Base-by-base conservation (phyloP, 164 flowering plant species). In the Pachysandra terminalis region DNA sequence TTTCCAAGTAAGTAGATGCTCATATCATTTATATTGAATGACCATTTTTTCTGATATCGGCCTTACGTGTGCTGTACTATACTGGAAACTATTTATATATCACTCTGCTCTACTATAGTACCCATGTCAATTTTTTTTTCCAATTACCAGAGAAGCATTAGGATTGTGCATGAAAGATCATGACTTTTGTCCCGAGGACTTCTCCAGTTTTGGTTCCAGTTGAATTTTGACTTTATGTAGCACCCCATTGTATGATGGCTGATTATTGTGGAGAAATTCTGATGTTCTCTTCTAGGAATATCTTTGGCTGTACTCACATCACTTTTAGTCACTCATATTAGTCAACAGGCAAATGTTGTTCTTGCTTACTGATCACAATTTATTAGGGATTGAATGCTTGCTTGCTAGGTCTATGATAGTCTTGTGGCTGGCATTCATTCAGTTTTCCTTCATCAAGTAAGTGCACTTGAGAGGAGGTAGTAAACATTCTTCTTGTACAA, bases 1-100 rank as follows among this genome's bases (percentile, higher is more conserved):
- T 71, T 68, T 59, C 77, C 75, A 22, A 49, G 77, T 79, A 69
- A 65, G 79, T 59, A 45, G n/a, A n/a, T n/a, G n/a, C n/a, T n/a
- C n/a, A 19, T 2, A 56, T 56, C 8, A n/a, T 56, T 23, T 45
- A 15, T 45, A 45, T 45, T 12, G 15, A 15, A 45, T 45, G 17
- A 45, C 16, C 1, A 45, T 1, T 1, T 1, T 45, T 45, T 45
- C 51, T 45, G 51, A 45, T 45, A 12, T 12, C 2, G 51, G 6
- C 16, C 51, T 10, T 5, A 15, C 1, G 6, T 45, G 15, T 45
- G 14, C 51, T 12, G 17, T 45, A n/a, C 10, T 45, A 45, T 45
- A 45, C 16, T 45, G 1, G 17, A 45, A 45, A 15, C 16, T 45
- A 15, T 5, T 45, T 45, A 1, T 45, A 13, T 45, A 45, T 45